These are phyloP conservation scores for Barnettozyma populi DNA, from an alignment of 805 yeast species.

Conservation along the genomic window DNA sequence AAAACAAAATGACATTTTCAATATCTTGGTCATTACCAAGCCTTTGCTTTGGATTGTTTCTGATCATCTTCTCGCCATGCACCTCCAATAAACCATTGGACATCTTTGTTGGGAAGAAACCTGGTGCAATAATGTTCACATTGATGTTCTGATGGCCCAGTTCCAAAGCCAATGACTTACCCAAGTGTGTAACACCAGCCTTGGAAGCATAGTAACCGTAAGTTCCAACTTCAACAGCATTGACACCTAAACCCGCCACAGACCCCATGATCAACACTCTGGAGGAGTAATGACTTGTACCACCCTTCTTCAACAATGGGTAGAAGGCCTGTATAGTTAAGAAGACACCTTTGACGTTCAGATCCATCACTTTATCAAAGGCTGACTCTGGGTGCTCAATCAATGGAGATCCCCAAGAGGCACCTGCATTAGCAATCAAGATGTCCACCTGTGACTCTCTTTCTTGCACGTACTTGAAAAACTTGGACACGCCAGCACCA, in stretches of 20 bases:
- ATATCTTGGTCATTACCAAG: slow-evolving; percentile 59
- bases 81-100: slow-evolving; percentile 54
- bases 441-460: slow-evolving; percentile 45
- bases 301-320: slow-evolving; percentile 52
- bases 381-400: slow-evolving; percentile 57
- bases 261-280: slow-evolving; percentile 65
- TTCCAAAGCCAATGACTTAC: slow-evolving; percentile 56
- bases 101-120: slow-evolving; percentile 75
- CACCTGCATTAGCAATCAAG: slow-evolving; percentile 74
- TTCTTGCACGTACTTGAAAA: slow-evolving; percentile 38
- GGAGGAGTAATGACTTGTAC: slow-evolving; percentile 51
- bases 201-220: slow-evolving; percentile 72
- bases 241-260: slow-evolving; percentile 45
- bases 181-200: slow-evolving; percentile 68
- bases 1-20: slow-evolving; percentile 48
- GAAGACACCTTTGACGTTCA: slow-evolving; percentile 67
- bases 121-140: slow-evolving; percentile 70
- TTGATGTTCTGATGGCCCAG: slow-evolving; percentile 63
- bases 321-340: slow-evolving; percentile 55
- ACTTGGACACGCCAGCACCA: slow-evolving; percentile 40
- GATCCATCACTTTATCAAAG: slow-evolving; percentile 53
- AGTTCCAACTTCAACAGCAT: slow-evolving; percentile 34
- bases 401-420: slow-evolving; percentile 68
- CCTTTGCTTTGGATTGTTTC: slow-evolving; percentile 55
- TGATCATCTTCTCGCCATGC: slow-evolving; percentile 39